Conservation (phyloP, 1,284 basidiomycete genomes). For the Pascua sp. region DNA sequence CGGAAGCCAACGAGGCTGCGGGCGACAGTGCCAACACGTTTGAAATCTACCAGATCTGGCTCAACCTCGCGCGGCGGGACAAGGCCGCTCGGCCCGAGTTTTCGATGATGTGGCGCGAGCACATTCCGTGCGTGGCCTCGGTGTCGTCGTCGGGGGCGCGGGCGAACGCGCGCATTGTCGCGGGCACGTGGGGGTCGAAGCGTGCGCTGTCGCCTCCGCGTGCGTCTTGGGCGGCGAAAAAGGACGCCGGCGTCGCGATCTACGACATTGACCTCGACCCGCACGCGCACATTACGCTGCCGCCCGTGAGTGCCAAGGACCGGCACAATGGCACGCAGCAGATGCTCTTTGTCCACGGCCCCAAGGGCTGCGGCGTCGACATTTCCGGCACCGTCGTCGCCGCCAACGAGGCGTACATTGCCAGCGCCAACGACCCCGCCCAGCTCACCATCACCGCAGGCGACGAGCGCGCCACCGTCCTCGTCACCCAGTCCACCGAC, state of each 20-base stretch:
- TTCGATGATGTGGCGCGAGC: conserved; percentile 16
- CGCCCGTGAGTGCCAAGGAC: background rate
- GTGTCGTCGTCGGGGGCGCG: conserved; percentile 5
- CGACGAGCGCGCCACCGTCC: conserved; percentile 3
- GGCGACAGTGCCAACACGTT: conserved; percentile 4
- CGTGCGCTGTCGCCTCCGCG: conserved; percentile 5
- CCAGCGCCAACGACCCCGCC: background rate
- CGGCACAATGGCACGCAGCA: conserved; percentile 4
- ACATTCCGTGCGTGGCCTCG: conserved; percentile 9
- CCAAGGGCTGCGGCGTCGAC: conserved; percentile 9
- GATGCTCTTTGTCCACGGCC: conserved; percentile 16
- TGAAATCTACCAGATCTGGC: conserved; percentile 18
- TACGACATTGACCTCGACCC: conserved; percentile 16
- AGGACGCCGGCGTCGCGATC: conserved; percentile 12
- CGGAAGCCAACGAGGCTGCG: conserved; percentile 1
- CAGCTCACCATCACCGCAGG: conserved; percentile 10
- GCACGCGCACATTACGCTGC: conserved; percentile 10
- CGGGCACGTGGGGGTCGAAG: conserved; percentile 13
- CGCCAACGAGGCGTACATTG: conserved; percentile 4
- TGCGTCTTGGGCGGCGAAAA: conserved; percentile 11
- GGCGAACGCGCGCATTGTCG: conserved; percentile 8
- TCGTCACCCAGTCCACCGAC: conserved; percentile 15
- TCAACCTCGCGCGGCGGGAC: conserved; percentile 14
- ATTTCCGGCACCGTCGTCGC: conserved; percentile 8
- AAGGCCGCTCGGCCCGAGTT: conserved; percentile 15